Evolutionary conservation across 1,284 basidiomycete species (phyloP).

Genomic region (Tilletiopsis washingtonensis): DNA sequence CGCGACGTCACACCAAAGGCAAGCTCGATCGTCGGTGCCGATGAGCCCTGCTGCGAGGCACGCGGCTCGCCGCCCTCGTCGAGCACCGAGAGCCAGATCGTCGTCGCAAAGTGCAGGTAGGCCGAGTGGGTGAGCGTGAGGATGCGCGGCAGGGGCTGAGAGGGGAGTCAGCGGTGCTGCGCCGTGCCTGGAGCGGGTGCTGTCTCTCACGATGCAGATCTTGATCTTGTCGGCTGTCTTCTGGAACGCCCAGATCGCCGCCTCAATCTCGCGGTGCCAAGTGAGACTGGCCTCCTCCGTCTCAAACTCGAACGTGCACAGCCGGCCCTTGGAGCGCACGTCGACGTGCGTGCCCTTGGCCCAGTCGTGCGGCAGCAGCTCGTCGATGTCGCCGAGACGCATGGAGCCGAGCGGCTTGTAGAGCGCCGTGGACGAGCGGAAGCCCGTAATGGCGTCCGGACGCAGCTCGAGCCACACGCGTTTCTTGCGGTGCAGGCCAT

Average conservation of each 20-base stretch:
- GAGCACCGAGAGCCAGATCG: slow-evolving; percentile 17
- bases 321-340: slow-evolving; percentile 17
- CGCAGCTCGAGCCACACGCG: background rate
- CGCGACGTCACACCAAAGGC: slow-evolving; percentile 1
- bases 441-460: slow-evolving; percentile 21
- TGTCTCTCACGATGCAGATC: too few species aligned
- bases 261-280: slow-evolving; percentile 29
- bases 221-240: slow-evolving; percentile 28
- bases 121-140: slow-evolving; percentile 12
- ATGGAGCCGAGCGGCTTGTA: slow-evolving; percentile 30
- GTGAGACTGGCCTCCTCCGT: slow-evolving; percentile 23
- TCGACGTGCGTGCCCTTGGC: slow-evolving; percentile 19
- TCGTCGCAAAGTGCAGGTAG: slow-evolving; percentile 23
- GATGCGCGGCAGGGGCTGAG: slow-evolving; percentile 31
- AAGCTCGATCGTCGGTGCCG: slow-evolving; percentile 13
- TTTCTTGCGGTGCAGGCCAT: background rate
- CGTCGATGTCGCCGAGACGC: slow-evolving; percentile 24
- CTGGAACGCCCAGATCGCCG: slow-evolving; percentile 20
- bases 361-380: slow-evolving; percentile 25
- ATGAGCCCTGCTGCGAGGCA: slow-evolving; percentile 8
- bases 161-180: too few species aligned
- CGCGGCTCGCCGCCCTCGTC: slow-evolving; percentile 3
- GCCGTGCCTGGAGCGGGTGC: too few species aligned
- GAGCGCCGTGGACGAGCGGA: slow-evolving; percentile 28
- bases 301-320: slow-evolving; percentile 32